phyloP scores from a whole-genome alignment of 2,329 filamentous ascomycete genomes.

The Colletotrichum filicis region DNA sequence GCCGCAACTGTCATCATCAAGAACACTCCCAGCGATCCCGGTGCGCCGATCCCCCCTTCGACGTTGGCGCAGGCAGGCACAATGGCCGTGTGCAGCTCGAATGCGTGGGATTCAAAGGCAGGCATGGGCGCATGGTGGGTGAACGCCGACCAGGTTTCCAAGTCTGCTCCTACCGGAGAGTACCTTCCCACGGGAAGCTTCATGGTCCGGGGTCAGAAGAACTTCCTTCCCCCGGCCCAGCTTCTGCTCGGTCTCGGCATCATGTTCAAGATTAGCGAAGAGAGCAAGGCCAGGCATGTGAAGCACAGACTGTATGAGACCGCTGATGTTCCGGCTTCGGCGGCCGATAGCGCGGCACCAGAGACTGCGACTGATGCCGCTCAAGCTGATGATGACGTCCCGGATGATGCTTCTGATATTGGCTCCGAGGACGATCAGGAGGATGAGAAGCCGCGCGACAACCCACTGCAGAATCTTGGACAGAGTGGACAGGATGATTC shows the following conservation, averaged over 20 bases:
- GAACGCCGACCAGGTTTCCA: slow-evolving; percentile 87
- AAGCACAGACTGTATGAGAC: slow-evolving; percentile 68
- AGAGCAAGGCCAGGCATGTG: slow-evolving; percentile 83
- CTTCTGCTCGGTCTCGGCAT: slow-evolving; percentile 88
- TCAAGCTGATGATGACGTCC: slow-evolving; percentile 42
- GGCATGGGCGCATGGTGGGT: slow-evolving; percentile 98
- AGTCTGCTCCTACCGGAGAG: slow-evolving; percentile 82
- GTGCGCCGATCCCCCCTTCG: slow-evolving; percentile 90
- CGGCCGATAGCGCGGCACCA: background rate
- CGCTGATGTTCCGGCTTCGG: slow-evolving; percentile 39
- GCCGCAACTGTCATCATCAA: slow-evolving; percentile 90
- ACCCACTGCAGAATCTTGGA: slow-evolving; percentile 48
- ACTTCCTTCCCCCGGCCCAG: slow-evolving; percentile 88
- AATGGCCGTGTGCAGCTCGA: slow-evolving; percentile 85
- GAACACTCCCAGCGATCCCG: slow-evolving; percentile 80
- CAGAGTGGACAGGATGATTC: slow-evolving; percentile 42
- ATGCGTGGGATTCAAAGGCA: slow-evolving; percentile 96
- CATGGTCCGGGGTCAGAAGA: slow-evolving; percentile 86
- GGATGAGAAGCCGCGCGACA: slow-evolving; percentile 46
- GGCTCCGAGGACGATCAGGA: slow-evolving; percentile 46
- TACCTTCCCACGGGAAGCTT: slow-evolving; percentile 84
- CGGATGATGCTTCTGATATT: slow-evolving; percentile 47
- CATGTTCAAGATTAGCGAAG: slow-evolving; percentile 88
- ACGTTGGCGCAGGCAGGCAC: slow-evolving; percentile 92
- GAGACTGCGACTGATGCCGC: slow-evolving; percentile 37